Conservation (phyloP, 192 early-diverging fungal genomes). For the Spizellomyces sp. region DNA sequence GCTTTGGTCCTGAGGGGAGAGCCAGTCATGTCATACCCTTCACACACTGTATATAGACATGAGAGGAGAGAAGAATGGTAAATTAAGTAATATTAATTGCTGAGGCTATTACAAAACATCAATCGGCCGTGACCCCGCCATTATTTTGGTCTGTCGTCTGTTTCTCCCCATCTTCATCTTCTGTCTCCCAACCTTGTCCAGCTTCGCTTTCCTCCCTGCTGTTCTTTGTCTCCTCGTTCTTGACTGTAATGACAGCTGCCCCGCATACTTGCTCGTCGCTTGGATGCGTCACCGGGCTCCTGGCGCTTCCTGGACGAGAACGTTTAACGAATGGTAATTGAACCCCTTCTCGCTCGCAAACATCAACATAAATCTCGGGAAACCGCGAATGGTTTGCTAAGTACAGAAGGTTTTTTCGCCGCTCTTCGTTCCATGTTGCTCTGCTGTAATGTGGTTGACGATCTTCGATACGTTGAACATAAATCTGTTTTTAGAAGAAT, state of each 20-base stretch:
- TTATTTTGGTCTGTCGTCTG: no score
- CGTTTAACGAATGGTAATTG: conserved; percentile 25
- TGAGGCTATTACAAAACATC: no score
- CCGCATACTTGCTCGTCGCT: background rate
- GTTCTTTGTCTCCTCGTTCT: background rate
- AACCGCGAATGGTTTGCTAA: conserved; percentile 42
- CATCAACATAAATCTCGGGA: conserved; percentile 45
- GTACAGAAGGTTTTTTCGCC: conserved; percentile 44
- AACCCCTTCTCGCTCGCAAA: conserved; percentile 33
- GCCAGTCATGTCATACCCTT: no score
- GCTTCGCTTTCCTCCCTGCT: background rate
- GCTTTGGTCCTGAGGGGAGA: no score
- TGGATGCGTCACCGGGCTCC: background rate
- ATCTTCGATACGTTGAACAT: conserved; percentile 40
- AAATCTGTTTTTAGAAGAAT: conserved; percentile 23
- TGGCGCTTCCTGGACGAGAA: background rate
- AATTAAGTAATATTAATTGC: no score
- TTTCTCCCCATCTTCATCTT: background rate
- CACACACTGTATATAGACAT: no score
- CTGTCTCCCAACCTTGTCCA: background rate
- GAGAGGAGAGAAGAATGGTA: no score
- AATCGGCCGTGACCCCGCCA: no score
- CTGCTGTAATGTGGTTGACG: conserved; percentile 41
- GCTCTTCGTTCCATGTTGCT: conserved; percentile 46
- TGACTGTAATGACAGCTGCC: no score